These are phyloP conservation scores for Spirogloea muscicola DNA, from an alignment of 139 green algal species.

Conservation along the genomic window DNA sequence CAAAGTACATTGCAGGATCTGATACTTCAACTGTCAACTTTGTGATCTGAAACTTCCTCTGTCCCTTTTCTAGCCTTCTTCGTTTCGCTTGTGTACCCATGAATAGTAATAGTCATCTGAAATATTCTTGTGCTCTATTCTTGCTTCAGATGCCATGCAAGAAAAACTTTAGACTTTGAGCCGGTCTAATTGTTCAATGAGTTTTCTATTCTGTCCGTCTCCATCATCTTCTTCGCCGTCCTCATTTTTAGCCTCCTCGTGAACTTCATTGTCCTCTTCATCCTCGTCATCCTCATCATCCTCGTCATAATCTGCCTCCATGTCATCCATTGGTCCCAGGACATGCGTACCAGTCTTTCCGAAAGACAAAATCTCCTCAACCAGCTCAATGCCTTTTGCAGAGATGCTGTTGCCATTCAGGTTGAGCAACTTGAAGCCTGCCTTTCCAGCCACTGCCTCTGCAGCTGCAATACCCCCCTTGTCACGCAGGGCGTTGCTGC, in stretches of 20 bases:
- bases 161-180: too few species aligned
- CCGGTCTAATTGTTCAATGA: too few species aligned
- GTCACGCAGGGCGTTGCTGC: slow-evolving; percentile 8
- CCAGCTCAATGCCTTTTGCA: slow-evolving; percentile 14
- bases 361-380: slow-evolving; percentile 11
- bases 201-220: too few species aligned
- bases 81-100: too few species aligned
- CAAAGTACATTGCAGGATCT: too few species aligned
- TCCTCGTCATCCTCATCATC: slow-evolving; percentile 25
- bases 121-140: too few species aligned
- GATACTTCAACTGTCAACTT: too few species aligned
- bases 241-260: neutral
- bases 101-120: too few species aligned
- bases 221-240: neutral
- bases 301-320: slow-evolving; percentile 22
- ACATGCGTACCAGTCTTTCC: neutral
- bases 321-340: slow-evolving; percentile 31
- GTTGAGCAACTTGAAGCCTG: slow-evolving; percentile 28
- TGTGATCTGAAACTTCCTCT: too few species aligned
- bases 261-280: slow-evolving; percentile 20
- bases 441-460: slow-evolving; percentile 16
- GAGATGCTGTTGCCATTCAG: slow-evolving; percentile 41
- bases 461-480: slow-evolving; percentile 27
- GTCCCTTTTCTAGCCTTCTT: too few species aligned
- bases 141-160: too few species aligned